Conservation (phyloP, 495 filamentous ascomycete genomes). For the Cairneyella variabilis region DNA sequence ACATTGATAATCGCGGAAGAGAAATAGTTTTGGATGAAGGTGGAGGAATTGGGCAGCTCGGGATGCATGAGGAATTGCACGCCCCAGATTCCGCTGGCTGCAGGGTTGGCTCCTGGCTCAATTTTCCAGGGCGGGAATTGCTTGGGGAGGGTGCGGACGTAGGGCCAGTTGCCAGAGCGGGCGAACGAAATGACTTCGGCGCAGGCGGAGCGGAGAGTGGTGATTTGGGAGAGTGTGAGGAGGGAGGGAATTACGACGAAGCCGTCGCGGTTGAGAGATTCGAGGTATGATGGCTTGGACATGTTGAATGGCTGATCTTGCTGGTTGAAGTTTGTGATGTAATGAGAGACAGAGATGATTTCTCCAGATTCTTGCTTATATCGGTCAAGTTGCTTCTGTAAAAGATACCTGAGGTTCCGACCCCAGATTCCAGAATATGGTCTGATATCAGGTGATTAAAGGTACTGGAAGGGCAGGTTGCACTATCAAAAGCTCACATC, state of each 20-base stretch:
- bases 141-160: conserved; percentile 77
- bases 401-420: not conserved
- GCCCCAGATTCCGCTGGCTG: conserved; percentile 71
- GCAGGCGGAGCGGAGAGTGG: conserved; percentile 51
- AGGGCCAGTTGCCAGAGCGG: conserved; percentile 63
- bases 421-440: not conserved
- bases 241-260: conserved; percentile 25
- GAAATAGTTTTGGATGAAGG: conserved; percentile 67
- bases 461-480: not conserved
- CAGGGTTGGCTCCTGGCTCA: conserved; percentile 37
- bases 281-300: conserved; percentile 18
- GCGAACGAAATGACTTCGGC: conserved; percentile 50
- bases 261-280: conserved; percentile 23
- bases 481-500: too few species aligned
- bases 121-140: conserved; percentile 80
- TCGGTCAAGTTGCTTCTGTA: not conserved
- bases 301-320: not conserved
- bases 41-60: conserved; percentile 45
- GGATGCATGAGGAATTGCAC: conserved; percentile 82
- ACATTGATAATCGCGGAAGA: conserved; percentile 50
- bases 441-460: not conserved
- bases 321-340: not conserved
- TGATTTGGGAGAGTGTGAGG: conserved; percentile 26
- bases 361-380: not conserved
- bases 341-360: not conserved